Evolutionary conservation across 2,329 filamentous ascomycete genomes (phyloP).

Genomic region (Colletotrichum aenigma): DNA sequence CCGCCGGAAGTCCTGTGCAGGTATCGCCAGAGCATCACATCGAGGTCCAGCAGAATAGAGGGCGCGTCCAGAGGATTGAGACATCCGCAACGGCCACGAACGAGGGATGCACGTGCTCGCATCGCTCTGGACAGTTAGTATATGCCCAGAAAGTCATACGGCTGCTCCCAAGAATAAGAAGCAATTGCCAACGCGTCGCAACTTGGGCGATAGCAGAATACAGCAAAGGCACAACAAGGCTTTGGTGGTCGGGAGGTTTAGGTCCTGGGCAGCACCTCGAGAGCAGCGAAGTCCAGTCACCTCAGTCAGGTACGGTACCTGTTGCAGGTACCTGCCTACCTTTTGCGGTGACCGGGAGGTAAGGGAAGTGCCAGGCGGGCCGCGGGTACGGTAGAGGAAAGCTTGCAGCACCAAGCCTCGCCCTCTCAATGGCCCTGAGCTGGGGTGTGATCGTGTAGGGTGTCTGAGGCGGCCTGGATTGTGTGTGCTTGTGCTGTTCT

Average conservation of each 20-base stretch:
- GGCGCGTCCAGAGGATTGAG: neutral
- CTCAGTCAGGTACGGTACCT: neutral
- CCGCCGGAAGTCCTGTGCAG: slow-evolving; percentile 22
- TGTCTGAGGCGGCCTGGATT: neutral
- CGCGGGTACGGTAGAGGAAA: neutral
- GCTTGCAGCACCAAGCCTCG: neutral
- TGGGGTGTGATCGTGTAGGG: neutral
- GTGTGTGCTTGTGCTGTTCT: neutral
- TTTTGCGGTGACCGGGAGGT: neutral
- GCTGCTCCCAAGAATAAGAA: neutral
- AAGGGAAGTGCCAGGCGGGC: neutral
- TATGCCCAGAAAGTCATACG: neutral
- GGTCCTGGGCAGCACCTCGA: neutral
- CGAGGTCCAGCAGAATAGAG: neutral
- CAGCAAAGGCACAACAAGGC: neutral
- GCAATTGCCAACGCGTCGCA: neutral
- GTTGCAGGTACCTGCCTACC: neutral
- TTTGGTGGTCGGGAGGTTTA: neutral
- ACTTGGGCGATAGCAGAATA: slow-evolving; percentile 5
- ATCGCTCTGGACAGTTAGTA: neutral
- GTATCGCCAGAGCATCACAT: slow-evolving; percentile 18
- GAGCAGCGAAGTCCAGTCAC: neutral
- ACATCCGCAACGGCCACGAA: neutral
- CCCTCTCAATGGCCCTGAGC: neutral
- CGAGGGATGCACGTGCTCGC: neutral